A percentile compares a stretch with the other conserved stretches of the same genome.
phyloP scores from a whole-genome alignment of 2,329 filamentous ascomycete genomes.

The Hymenoscyphus repandus region DNA sequence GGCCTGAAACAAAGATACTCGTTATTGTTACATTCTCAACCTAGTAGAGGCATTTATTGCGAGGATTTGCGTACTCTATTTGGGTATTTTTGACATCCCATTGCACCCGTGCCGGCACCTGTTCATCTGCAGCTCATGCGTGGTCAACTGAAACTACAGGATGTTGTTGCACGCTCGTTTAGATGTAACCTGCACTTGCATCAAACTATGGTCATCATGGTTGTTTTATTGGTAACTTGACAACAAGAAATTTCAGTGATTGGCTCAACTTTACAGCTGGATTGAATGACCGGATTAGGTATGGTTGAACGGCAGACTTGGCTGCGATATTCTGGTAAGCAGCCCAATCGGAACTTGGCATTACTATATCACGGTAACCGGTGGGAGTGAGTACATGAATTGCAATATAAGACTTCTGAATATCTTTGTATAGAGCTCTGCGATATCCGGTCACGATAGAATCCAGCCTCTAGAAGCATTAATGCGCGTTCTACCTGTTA shows the following conservation, averaged over 20 bases:
- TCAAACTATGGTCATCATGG: neutral
- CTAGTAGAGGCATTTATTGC: neutral
- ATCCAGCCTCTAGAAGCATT: neutral
- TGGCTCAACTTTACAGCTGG: constrained; percentile 7
- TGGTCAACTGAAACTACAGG: neutral
- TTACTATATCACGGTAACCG: neutral
- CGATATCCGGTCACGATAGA: no score
- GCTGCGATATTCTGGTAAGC: neutral
- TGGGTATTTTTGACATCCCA: neutral
- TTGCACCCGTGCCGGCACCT: neutral
- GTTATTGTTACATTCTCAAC: neutral
- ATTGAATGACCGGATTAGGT: constrained; percentile 19
- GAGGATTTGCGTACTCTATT: neutral
- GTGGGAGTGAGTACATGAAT: neutral
- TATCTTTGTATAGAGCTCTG: no score
- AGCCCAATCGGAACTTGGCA: neutral
- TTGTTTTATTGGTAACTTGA: neutral
- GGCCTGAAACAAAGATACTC: neutral
- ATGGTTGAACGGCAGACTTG: constrained; percentile 6
- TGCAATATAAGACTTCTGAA: no score
- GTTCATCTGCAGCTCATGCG: neutral
- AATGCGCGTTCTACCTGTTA: neutral
- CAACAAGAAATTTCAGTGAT: neutral
- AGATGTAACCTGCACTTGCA: neutral
- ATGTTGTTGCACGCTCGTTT: neutral